phyloP scores from a whole-genome alignment of 345 rosid genomes.

The Trapa incisa region DNA sequence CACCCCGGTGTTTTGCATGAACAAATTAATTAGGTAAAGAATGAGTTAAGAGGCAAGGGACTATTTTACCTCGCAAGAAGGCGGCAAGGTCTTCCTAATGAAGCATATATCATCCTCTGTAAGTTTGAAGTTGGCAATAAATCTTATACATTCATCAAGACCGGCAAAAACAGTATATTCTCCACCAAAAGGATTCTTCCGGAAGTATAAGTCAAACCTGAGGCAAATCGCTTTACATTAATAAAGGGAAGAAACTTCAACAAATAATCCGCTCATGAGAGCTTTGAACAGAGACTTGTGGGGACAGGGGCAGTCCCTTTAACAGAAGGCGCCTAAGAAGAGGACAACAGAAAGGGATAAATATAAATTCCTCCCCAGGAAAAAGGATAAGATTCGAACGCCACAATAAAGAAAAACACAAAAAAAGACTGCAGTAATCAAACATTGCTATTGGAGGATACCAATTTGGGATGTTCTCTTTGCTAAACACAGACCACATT shows the following conservation, averaged over 20 bases:
- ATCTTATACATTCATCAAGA: conserved; percentile 81
- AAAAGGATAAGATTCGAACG: neutral
- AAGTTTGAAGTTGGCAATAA: conserved; percentile 77
- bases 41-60: neutral
- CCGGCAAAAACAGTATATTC: conserved; percentile 55
- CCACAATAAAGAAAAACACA: neutral
- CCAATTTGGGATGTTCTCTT: neutral
- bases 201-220: conserved; percentile 78
- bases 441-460: neutral
- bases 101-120: conserved; percentile 63
- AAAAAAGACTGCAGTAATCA: neutral
- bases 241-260: neutral
- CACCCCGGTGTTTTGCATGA: neutral
- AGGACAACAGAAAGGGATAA: neutral
- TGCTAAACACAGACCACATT: neutral
- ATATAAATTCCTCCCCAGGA: neutral
- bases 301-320: neutral
- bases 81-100: conserved; percentile 44
- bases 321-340: neutral
- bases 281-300: neutral
- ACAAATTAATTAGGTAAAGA: neutral
- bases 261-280: neutral
- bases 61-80: conserved; percentile 36
- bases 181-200: too few species aligned
- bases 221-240: conserved; percentile 4